A percentile compares a stretch with the other conserved stretches of the same genome.
phyloP scores from a whole-genome alignment of 495 filamentous ascomycete genomes.

The Penicillium desertorum region DNA sequence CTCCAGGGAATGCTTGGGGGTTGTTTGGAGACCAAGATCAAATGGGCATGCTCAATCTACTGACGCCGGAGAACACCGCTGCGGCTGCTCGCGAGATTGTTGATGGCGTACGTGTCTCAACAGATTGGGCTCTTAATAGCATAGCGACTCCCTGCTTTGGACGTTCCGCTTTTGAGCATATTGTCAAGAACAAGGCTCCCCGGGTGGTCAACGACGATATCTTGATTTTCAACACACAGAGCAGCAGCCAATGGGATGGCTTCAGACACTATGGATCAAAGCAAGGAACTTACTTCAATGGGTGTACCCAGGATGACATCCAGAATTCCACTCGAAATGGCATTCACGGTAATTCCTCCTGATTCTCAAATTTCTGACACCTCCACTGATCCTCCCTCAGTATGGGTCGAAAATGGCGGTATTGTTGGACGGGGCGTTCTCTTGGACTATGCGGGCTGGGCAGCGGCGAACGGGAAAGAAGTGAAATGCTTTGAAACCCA shows the following conservation, averaged over 20 bases:
- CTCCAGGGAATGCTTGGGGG: conserved; percentile 51
- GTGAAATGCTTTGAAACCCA: conserved; percentile 40
- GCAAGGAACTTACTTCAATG: conserved; percentile 59
- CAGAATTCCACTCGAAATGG: conserved; percentile 42
- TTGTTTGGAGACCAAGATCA: conserved; percentile 45
- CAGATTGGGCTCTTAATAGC: conserved; percentile 43
- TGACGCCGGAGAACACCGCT: conserved; percentile 48
- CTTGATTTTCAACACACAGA: conserved; percentile 62
- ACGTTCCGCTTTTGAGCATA: conserved; percentile 32
- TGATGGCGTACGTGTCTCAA: conserved; percentile 46
- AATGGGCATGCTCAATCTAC: conserved; percentile 49
- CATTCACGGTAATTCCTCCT: conserved; percentile 42
- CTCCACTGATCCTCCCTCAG: conserved; percentile 20
- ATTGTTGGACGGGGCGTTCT: conserved; percentile 58
- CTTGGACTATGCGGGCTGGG: conserved; percentile 58
- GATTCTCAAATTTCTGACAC: not conserved
- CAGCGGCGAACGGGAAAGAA: conserved; percentile 34
- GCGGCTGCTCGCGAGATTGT: conserved; percentile 49
- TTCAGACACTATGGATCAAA: conserved; percentile 52
- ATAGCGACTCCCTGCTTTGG: conserved; percentile 31
- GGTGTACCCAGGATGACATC: conserved; percentile 57
- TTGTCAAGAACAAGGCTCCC: conserved; percentile 40
- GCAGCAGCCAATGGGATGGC: conserved; percentile 57
- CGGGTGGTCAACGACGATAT: conserved; percentile 57
- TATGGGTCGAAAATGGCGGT: conserved; percentile 46